These are phyloP conservation scores for Neonectria ditissima DNA, from an alignment of 2,329 filamentous ascomycete genomes.

Conservation along the genomic window DNA sequence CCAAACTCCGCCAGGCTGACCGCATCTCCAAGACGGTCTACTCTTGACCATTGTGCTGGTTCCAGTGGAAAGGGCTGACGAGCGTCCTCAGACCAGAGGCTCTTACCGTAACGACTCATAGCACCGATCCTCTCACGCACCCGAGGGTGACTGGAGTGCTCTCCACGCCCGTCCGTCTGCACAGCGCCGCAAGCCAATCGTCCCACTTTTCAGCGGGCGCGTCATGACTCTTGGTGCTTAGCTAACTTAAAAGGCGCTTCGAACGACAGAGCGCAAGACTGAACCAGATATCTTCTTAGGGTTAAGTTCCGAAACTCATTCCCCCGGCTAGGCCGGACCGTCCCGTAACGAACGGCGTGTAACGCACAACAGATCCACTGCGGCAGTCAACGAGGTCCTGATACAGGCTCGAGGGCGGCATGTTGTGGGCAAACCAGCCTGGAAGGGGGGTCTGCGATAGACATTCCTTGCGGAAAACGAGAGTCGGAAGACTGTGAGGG, in stretches of 20 bases:
- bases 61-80: slow-evolving; percentile 79
- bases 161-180: slow-evolving; percentile 61
- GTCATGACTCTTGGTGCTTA: slow-evolving; percentile 47
- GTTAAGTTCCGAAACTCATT: slow-evolving; percentile 92
- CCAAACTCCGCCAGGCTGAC: slow-evolving; percentile 34
- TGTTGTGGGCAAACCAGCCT: slow-evolving; percentile 56
- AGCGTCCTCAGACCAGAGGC: slow-evolving; percentile 77
- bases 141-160: slow-evolving; percentile 68
- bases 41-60: slow-evolving; percentile 63
- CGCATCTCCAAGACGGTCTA: slow-evolving; percentile 53
- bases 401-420: slow-evolving; percentile 73
- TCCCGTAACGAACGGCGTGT: slow-evolving; percentile 52
- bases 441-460: slow-evolving; percentile 58
- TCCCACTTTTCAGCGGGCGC: slow-evolving; percentile 64
- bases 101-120: slow-evolving; percentile 85
- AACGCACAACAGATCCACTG: slow-evolving; percentile 57
- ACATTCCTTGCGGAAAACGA: slow-evolving; percentile 78
- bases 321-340: slow-evolving; percentile 62
- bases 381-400: slow-evolving; percentile 63
- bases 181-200: slow-evolving; percentile 46
- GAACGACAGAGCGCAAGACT: slow-evolving; percentile 82
- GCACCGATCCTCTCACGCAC: slow-evolving; percentile 70
- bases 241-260: slow-evolving; percentile 72
- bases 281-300: slow-evolving; percentile 84
- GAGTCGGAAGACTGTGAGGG: slow-evolving; percentile 83